Evolutionary conservation across 2,329 filamentous ascomycete species (phyloP), one percentile per base, ranked within the genome.

Genomic region (Ophiostoma ips): DNA sequence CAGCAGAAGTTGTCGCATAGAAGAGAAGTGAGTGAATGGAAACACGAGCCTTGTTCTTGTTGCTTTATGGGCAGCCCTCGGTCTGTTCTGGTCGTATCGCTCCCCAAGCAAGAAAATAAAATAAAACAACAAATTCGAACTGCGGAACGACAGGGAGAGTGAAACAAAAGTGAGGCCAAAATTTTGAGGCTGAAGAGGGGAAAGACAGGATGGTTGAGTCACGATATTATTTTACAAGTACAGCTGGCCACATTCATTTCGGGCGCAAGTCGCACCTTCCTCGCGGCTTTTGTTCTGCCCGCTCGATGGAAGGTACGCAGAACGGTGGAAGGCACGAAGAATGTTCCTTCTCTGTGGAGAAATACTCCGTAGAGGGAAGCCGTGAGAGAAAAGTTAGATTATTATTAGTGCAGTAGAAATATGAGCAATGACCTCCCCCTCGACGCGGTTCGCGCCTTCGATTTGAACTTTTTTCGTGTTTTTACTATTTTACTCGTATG

Each of bases 371-470:
- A n/a, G n/a, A n/a, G n/a, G n/a, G n/a, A n/a, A n/a, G n/a, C n/a
- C n/a, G n/a, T n/a, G n/a, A n/a, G n/a, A n/a, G n/a, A n/a, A n/a
- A n/a, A n/a, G n/a, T n/a, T n/a, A n/a, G n/a, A n/a, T n/a, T n/a
- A n/a, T n/a, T n/a, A n/a, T n/a, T n/a, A n/a, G n/a, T n/a, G n/a
- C n/a, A n/a, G n/a, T n/a, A n/a, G n/a, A n/a, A n/a, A n/a, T n/a
- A n/a, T n/a, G n/a, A n/a, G n/a, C n/a, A 48, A 36, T 34, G 19
- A 51, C 10, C 19, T 18, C n/a, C 46, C n/a, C 40, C 50, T 49
- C 46, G 46, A 52, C 50, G 50, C 50, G 50, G 46, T 49, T 41
- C 50, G 50, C 50, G 50, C 46, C 47, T 52, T 46, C 50, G 46
- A 34, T 19, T 24, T 48, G 18, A 47, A 48, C 34, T 38, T n/a